These are phyloP conservation scores for Bathelium albidoporum DNA, from an alignment of 495 filamentous ascomycete genomes.

Conservation along the genomic window DNA sequence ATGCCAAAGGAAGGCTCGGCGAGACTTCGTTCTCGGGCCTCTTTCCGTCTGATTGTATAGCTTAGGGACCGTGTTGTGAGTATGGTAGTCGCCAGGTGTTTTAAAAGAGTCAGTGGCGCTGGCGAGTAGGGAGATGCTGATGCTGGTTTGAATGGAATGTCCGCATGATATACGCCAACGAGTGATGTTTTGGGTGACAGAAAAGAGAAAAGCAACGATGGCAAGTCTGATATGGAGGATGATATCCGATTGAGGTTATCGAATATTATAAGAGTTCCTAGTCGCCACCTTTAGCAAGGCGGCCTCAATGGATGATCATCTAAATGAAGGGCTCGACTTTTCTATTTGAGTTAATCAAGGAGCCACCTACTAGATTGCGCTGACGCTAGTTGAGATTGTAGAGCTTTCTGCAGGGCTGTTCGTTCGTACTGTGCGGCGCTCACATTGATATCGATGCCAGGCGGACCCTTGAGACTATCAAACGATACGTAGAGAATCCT, in stretches of 20 bases:
- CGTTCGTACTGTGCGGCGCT: background rate
- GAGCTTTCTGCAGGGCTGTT: background rate
- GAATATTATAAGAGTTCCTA: slow-evolving; percentile 45
- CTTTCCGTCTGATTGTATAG: slow-evolving; percentile 57
- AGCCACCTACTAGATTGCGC: background rate
- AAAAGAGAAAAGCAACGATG: slow-evolving; percentile 39
- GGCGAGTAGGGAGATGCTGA: slow-evolving; percentile 49
- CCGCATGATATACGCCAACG: slow-evolving; percentile 56
- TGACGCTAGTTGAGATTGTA: background rate
- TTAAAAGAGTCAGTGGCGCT: slow-evolving; percentile 48
- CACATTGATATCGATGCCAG: background rate
- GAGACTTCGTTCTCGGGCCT: slow-evolving; percentile 57
- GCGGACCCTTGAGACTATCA: background rate
- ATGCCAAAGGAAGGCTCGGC: slow-evolving; percentile 68
- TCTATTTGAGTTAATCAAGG: too few relatives aligned
- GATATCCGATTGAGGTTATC: slow-evolving; percentile 50
- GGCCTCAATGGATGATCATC: background rate
- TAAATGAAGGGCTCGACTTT: too few relatives aligned
- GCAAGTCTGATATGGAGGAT: slow-evolving; percentile 33
- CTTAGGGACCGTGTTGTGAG: slow-evolving; percentile 52
- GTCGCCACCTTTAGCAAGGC: background rate
- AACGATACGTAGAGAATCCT: background rate
- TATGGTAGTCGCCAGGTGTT: slow-evolving; percentile 59
- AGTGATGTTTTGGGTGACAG: slow-evolving; percentile 46
- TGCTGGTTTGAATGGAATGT: slow-evolving; percentile 38